Evolutionary conservation across 2,329 filamentous ascomycete species (phyloP).

Genomic region (Capronia americana): DNA sequence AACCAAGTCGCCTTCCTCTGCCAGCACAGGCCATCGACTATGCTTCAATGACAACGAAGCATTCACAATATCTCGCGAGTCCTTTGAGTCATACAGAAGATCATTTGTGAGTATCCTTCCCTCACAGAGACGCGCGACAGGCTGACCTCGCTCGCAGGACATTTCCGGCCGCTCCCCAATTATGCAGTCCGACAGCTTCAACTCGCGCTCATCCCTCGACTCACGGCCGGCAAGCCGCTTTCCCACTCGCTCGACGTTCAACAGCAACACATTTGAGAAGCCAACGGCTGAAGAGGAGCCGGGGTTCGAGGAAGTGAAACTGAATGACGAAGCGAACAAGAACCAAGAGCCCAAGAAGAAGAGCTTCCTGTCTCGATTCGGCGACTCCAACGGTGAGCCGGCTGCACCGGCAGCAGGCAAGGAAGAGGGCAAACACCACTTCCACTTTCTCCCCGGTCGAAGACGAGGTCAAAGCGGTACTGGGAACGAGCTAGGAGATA

Average conservation of each 20-base stretch:
- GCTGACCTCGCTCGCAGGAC: conserved; percentile 64
- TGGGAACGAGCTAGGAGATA: conserved; percentile 72
- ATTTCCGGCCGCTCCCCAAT: conserved; percentile 87
- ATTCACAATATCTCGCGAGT: conserved; percentile 94
- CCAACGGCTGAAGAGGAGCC: conserved; percentile 58
- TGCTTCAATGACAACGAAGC: conserved; percentile 84
- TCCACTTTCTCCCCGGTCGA: conserved; percentile 71
- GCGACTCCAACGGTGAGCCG: conserved; percentile 59
- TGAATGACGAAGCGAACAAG: conserved; percentile 74
- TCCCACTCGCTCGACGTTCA: conserved; percentile 66
- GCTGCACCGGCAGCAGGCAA: conserved; percentile 37
- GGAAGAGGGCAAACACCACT: conserved; percentile 53
- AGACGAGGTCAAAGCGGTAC: conserved; percentile 75
- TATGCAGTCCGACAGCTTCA: conserved; percentile 61
- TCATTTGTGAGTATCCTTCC: conserved; percentile 75
- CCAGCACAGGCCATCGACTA: conserved; percentile 64
- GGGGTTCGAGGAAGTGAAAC: conserved; percentile 85
- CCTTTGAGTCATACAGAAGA: conserved; percentile 93
- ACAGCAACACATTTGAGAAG: conserved; percentile 63
- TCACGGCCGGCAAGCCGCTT: conserved; percentile 68
- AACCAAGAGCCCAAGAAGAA: conserved; percentile 69
- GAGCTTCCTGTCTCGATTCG: conserved; percentile 81
- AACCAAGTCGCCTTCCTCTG: conserved; percentile 55
- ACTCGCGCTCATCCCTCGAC: conserved; percentile 80
- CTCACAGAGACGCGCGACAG: conserved; percentile 9